A percentile compares a stretch with the other conserved stretches of the same genome.
Evolutionary conservation across 345 rosid species (phyloP).

Genomic region (Corymbia maculata): DNA sequence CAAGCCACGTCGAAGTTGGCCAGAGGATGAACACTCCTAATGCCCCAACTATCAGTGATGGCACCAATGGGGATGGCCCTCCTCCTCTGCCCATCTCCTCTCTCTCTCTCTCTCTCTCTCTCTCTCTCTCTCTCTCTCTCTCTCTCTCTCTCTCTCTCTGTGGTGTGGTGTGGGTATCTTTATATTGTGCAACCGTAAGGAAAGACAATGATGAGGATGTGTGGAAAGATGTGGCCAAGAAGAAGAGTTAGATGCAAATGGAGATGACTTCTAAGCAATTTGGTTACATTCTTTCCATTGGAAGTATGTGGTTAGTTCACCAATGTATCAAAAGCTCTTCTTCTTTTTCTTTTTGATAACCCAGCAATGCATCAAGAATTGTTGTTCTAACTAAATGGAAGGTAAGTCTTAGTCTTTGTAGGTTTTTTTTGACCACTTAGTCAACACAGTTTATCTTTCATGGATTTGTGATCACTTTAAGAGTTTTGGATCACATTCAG

Average conservation of each 20-base stretch:
- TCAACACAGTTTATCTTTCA: neutral
- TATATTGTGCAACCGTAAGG: neutral
- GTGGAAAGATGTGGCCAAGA: neutral
- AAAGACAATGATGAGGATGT: neutral
- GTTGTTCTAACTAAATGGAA: neutral
- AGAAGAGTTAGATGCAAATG: neutral
- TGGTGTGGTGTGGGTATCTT: neutral
- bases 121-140: neutral
- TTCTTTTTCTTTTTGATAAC: neutral
- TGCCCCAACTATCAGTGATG: neutral
- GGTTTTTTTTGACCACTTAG: neutral
- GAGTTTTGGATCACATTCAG: neutral
- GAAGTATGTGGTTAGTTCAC: neutral
- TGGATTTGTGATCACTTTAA: neutral
- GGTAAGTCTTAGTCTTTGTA: neutral
- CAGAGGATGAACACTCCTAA: neutral
- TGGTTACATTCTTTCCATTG: neutral
- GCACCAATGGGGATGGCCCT: neutral
- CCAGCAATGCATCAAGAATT: neutral
- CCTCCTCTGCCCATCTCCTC: neutral
- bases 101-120: too few relatives aligned
- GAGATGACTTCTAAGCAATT: neutral
- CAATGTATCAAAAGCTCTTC: neutral
- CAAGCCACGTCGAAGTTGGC: neutral
- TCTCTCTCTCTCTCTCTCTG: neutral